Base-by-base conservation (phyloP, 2,329 filamentous ascomycete species). In the Fonsecaea pedrosoi region DNA sequence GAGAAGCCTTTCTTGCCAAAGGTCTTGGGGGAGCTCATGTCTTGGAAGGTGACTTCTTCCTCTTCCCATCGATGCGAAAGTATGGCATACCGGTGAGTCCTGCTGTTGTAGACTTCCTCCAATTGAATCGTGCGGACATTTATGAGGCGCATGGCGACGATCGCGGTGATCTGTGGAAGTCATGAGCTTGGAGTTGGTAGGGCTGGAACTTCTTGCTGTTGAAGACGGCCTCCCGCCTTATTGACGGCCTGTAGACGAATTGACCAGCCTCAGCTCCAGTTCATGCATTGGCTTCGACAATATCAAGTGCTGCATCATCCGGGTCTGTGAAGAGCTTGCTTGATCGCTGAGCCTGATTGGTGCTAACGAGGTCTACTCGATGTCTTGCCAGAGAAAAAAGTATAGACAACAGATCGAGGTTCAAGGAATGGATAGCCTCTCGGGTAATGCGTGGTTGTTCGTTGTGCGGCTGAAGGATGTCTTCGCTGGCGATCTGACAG, bases 21-120 rank as follows among this genome's bases (percentile, higher is more conserved):
- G 60, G 58, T 61, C 15, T 63, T 48, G 7, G 37, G 63, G 4
- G 42, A 32, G 15, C 38, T 48, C 59, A 70, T 68, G 2, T 74
- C 72, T 35, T 71, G 68, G 25, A 72, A 69, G 5, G 64, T 55
- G 9, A 74, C 72, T 58, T 75, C 73, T n/a, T 73, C 70, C 10
- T 56, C 30, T 37, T 68, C 66, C 72, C 73, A 74, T 37, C 65
- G 62, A 60, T 75, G 73, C 34, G 72, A 74, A 21, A 75, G 71
- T 40, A 75, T 73, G 8, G 73, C 73, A 65, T 75, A 75, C 30
- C 35, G 50, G 25, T 63, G 66, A 30, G 59, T 42, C 13, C 54
- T 45, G 21, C 59, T 63, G 35, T 48, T 65, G 45, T 48, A 38
- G 58, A 70, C 66, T 48, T 71, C 70, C 53, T 67, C 66, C 53